These are phyloP conservation scores for Brassica rapa DNA, from an alignment of 345 rosid genomes.

Conservation along the genomic window DNA sequence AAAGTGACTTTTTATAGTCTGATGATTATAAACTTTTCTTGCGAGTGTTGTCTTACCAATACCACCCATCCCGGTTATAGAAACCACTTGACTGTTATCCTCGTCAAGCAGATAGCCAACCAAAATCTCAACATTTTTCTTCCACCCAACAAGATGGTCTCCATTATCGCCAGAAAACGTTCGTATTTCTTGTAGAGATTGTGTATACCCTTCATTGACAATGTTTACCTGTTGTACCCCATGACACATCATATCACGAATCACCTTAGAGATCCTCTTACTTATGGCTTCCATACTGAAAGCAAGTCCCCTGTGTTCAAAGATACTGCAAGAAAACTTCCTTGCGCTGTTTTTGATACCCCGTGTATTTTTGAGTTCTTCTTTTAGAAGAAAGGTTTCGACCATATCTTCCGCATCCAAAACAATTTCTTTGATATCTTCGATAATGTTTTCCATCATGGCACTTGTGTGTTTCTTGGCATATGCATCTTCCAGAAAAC, in stretches of 20 bases:
- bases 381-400: not conserved
- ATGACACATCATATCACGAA: not conserved
- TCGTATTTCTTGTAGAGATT: not conserved
- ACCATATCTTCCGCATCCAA: not conserved
- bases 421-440: not conserved
- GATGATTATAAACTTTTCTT: too few species aligned
- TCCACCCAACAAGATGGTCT: too few species aligned
- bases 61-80: too few species aligned
- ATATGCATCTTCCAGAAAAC: not conserved
- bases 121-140: too few species aligned
- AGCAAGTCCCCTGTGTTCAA: not conserved
- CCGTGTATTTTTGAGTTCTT: not conserved
- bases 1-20: too few species aligned
- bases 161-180: not conserved
- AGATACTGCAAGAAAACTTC: not conserved
- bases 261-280: not conserved
- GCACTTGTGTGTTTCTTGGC: not conserved
- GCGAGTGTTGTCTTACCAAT: too few species aligned
- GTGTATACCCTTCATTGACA: not conserved
- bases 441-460: not conserved
- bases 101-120: too few species aligned
- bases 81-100: too few species aligned
- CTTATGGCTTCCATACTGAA: not conserved
- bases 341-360: not conserved
- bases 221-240: not conserved